phyloP scores from a whole-genome alignment of 495 filamentous ascomycete species.

The Penicillium bialowiezense region DNA sequence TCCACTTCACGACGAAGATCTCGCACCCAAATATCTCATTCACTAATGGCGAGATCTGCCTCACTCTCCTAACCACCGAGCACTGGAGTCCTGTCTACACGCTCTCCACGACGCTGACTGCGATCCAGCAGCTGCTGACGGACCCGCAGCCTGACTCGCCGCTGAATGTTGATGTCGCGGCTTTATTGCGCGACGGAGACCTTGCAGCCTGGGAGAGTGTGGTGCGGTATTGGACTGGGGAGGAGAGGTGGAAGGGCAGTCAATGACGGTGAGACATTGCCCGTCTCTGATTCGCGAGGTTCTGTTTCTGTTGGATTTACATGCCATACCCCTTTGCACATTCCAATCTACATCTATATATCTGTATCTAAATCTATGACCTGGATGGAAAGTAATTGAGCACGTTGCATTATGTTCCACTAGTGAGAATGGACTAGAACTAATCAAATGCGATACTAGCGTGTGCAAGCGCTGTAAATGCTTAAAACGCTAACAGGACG shows the following conservation, averaged over 20 bases:
- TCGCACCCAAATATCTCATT: conserved; percentile 85
- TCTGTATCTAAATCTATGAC: no score
- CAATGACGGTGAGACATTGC: not conserved
- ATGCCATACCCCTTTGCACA: conserved; percentile 18
- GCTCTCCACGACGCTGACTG: conserved; percentile 70
- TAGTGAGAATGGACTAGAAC: conserved; percentile 2
- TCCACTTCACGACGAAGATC: conserved; percentile 75
- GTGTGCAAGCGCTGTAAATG: conserved; percentile 11
- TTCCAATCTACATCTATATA: conserved; percentile 5
- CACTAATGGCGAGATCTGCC: conserved; percentile 84
- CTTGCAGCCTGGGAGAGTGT: conserved; percentile 70
- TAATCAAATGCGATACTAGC: conserved; percentile 10
- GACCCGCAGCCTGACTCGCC: conserved; percentile 79
- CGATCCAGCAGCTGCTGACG: conserved; percentile 72
- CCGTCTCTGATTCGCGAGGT: not conserved
- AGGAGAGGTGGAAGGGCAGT: conserved; percentile 40
- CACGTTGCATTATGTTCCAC: conserved; percentile 6
- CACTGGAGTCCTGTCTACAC: conserved; percentile 85
- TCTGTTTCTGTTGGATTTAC: not conserved
- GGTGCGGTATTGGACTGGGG: conserved; percentile 73
- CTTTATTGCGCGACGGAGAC: conserved; percentile 74
- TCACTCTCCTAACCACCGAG: conserved; percentile 75
- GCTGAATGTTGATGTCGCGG: conserved; percentile 85
- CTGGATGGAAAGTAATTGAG: not conserved
- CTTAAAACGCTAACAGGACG: not conserved